Base-by-base conservation (phyloP, 257 asterid genomes). In the Przewalskia tangutica region DNA sequence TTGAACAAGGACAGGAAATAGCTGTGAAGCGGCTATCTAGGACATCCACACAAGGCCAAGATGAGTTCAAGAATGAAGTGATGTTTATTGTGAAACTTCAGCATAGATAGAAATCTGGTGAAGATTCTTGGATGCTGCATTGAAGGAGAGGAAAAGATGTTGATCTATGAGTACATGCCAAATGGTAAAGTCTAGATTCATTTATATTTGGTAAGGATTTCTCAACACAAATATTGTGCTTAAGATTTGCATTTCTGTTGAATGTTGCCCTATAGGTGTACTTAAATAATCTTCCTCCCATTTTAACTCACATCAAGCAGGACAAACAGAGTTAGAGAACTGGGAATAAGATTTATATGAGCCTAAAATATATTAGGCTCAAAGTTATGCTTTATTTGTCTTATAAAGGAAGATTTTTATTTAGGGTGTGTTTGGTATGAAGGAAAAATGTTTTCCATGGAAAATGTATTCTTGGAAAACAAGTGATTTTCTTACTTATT, bases 71-170 rank as follows among this genome's bases (percentile, higher is more conserved):
- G 86, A 87, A 83, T 60, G 90, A 87, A 78, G 86, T 85, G n/a
- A 34, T 58, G 23, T 87, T 75, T 60, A 87, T 87, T 8, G 90
- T 87, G 8, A 83, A 87, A 78, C 88, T 85, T 51, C 90, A 87
- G 80, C 89, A 87, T 40, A 83, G 89, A 87, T 40, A 83, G 89
- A 55, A 87, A 87, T 81, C 83, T 87, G 23, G 89, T 87, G 82
- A 84, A 85, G 86, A 87, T 87, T 80, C 77, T 84, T 0, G 89
- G 88, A 75, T 87, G 84, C 36, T 87, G 89, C 83, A 80, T 87
- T 58, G 66, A 87, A 84, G 85, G 85, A 77, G 86, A 81, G 48
- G 89, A 87, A 68, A 84, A 77, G 55, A 84, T 87, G 77, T 81
- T 87, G 82, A 83, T 87, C 55, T 87, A 87, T 54, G 89, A 87